phyloP scores from a whole-genome alignment of 1,284 basidiomycete genomes.

The Leccinum pachyderme region DNA sequence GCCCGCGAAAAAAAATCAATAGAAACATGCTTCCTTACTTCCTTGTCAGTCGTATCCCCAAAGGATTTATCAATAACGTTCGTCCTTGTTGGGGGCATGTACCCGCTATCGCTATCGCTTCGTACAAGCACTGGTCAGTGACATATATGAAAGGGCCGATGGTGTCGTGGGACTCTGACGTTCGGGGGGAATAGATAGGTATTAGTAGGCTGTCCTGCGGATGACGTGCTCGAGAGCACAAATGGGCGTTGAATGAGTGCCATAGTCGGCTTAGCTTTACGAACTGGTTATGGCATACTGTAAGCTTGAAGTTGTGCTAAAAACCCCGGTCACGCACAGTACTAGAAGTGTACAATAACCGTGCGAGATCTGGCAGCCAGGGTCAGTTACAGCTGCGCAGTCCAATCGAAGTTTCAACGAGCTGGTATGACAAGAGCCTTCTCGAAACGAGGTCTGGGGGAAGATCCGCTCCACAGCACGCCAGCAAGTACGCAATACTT shows the following conservation, averaged over 20 bases:
- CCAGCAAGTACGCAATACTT: background rate
- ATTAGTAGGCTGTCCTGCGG: background rate
- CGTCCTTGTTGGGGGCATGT: background rate
- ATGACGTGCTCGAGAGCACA: background rate
- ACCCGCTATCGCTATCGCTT: background rate
- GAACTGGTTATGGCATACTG: background rate
- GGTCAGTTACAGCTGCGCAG: background rate
- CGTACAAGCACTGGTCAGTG: background rate
- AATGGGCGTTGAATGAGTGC: background rate
- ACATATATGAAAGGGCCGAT: background rate
- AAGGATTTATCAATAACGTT: background rate
- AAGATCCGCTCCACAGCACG: background rate
- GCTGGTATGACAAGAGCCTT: background rate
- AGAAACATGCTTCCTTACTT: background rate
- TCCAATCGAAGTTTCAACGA: background rate
- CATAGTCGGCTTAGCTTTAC: background rate
- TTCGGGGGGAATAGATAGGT: background rate
- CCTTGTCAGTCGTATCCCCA: background rate
- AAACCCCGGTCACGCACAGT: background rate
- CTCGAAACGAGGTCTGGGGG: constrained; percentile 1
- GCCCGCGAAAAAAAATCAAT: background rate
- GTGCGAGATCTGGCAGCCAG: constrained; percentile 4
- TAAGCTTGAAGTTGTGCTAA: background rate
- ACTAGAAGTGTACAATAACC: background rate
- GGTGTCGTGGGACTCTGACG: background rate